Evolutionary conservation across 129 eudicot species (phyloP), one percentile per base, ranked within the genome.

Genomic region (Dittrichia graveolens): DNA sequence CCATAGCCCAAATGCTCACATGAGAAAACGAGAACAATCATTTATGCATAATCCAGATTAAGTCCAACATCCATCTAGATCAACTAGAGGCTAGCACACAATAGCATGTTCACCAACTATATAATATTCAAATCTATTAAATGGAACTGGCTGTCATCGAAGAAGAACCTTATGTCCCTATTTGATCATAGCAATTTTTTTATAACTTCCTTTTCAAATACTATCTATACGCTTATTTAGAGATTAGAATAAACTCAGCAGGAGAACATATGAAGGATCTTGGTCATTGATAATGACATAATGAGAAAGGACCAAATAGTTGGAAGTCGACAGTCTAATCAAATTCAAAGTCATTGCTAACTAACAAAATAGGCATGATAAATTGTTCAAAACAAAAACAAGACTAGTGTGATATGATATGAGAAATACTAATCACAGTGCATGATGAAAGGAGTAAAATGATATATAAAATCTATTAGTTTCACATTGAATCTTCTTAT

Each of bases 401-500:
- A 55, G 7, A 41, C 34, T n/a, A 37, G 12, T 73, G n/a, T 16
- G 53, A 41, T 24, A 50, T 15, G 50, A 13, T 39, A 48, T 37
- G 46, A 16, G 49, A 31, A 37, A 56, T 69, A 78, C 60, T 11
- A 61, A 42, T 52, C 73, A 45, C 39, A 50, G 48, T 60, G 46
- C 47, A 69, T 64, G 56, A 61, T 48, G 56, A 61, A 40, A 47
- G 73, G 42, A 60, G 81, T 53, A 49, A 50, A 50, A 10, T 61
- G 48, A 78, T 14, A 65, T 38, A 50, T 77, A 60, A 48, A 39
- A 10, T 68, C 44, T 19, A 45, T 19, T 45, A 40, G 31, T 53
- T 60, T 48, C 76, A 8, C 63, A 68, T 61, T 48, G 61, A 41
- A 61, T 58, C 39, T 41, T 8, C 24, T 69, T 77, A 76, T 59